Evolutionary conservation across 1,284 basidiomycete species (phyloP).

Genomic region (Porogramme epimiltina): DNA sequence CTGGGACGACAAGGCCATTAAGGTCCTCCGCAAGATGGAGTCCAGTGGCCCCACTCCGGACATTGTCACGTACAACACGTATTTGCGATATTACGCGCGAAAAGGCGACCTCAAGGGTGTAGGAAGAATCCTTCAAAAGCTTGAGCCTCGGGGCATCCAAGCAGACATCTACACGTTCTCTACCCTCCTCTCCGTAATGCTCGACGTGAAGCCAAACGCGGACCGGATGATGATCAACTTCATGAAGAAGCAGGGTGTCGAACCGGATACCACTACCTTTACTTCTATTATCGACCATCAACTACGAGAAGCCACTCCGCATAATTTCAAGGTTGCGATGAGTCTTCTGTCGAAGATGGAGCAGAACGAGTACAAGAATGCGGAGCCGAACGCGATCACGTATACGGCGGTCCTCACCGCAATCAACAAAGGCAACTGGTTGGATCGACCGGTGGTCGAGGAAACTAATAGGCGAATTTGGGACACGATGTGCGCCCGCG

Average conservation of each 20-base stretch:
- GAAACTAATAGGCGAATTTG: conserved; percentile 54
- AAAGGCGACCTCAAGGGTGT: conserved; percentile 61
- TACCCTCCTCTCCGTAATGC: conserved; percentile 73
- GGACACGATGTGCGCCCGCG: conserved; percentile 57
- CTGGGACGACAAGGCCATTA: conserved; percentile 44
- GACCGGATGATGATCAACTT: conserved; percentile 60
- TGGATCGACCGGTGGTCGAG: conserved; percentile 42
- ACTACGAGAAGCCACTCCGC: conserved; percentile 53
- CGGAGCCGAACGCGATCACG: conserved; percentile 70
- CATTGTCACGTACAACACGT: conserved; percentile 76
- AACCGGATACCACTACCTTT: conserved; percentile 73
- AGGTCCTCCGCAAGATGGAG: conserved; percentile 51
- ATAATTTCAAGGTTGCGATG: conserved; percentile 63
- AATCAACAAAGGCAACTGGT: conserved; percentile 55
- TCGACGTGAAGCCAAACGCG: conserved; percentile 67
- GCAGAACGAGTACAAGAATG: conserved; percentile 44
- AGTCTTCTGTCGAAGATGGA: conserved; percentile 75
- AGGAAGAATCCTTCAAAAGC: conserved; percentile 53
- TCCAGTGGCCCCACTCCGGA: conserved; percentile 62
- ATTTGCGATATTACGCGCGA: conserved; percentile 67
- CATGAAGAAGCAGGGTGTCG: conserved; percentile 75
- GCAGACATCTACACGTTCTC: conserved; percentile 85
- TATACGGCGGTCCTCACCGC: conserved; percentile 71
- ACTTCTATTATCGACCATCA: conserved; percentile 76
- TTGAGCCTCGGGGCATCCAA: conserved; percentile 51